A percentile compares a stretch with the other conserved stretches of the same genome.
Evolutionary conservation across 2,329 filamentous ascomycete species (phyloP).

Genomic region (Aspergillus tubingensis): DNA sequence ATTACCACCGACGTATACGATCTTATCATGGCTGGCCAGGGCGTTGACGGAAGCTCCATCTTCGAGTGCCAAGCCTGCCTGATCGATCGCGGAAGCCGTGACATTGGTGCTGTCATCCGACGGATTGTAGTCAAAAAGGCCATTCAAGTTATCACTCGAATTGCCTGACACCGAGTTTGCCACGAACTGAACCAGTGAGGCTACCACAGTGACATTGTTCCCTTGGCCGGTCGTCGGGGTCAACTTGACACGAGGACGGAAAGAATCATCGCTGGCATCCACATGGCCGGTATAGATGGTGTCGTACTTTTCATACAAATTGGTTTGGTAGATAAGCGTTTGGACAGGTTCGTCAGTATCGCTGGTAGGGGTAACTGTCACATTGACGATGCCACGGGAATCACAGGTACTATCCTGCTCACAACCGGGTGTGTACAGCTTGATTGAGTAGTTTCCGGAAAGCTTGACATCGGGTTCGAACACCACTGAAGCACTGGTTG

Average conservation of each 20-base stretch:
- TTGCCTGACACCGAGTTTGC: constrained; percentile 61
- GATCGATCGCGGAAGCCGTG: constrained; percentile 71
- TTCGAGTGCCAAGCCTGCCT: constrained; percentile 70
- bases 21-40: constrained; percentile 65
- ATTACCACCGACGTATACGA: constrained; percentile 78
- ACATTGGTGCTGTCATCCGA: constrained; percentile 63
- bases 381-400: constrained; percentile 76
- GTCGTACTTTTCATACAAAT: constrained; percentile 96
- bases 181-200: constrained; percentile 79
- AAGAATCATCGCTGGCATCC: constrained; percentile 70
- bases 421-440: constrained; percentile 91
- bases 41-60: constrained; percentile 67
- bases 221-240: constrained; percentile 63
- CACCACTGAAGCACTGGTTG: constrained; percentile 67
- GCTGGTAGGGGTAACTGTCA: constrained; percentile 70
- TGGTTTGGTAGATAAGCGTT: constrained; percentile 78
- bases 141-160: constrained; percentile 76
- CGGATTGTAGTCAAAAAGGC: constrained; percentile 86
- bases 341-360: constrained; percentile 53
- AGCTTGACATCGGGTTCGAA: constrained; percentile 76
- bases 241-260: constrained; percentile 79
- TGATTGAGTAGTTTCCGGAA: constrained; percentile 88
- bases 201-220: constrained; percentile 74
- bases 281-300: constrained; percentile 84
- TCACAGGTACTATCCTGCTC: constrained; percentile 73